Evolutionary conservation across 768 basidiomycete genomes (phyloP), one percentile per base, ranked within the genome.

Genomic region (Suillus tomentosus): DNA sequence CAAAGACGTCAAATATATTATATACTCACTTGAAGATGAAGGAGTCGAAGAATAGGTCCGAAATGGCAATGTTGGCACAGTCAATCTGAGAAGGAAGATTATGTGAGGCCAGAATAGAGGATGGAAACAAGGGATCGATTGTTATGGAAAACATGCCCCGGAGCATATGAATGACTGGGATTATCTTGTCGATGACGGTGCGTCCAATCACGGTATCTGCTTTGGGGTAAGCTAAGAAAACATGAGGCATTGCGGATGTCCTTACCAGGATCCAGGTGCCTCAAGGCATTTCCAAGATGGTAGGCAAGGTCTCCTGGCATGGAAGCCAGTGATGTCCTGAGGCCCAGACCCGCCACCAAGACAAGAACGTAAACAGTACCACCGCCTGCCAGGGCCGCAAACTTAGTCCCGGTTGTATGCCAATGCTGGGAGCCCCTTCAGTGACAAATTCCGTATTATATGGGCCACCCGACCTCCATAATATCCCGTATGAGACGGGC

Each of bases 201-300:
- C 14, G 3, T 8, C 27, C 50, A 27, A 51, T 51, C 15, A 14
- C 3, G 3, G 50, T 51, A 31, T 27, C 50, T 51, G 14, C 27
- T 27, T 17, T 27, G 14, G 1, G 15, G 50, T 31, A 31, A 51
- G 50, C 27, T 2, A n/a, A 17, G 50, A 31, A 27, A 51, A 27
- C 50, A 31, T 27, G 13, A 51, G 27, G 27, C 50, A 31, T 51
- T 51, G 50, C 27, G 9, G 27, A 31, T 7, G 27, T 14, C 14
- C 27, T 51, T 51, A 51, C 50, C 50, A 15, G 50, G 50, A 51
- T 51, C 50, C 1, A 3, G 50, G 27, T 51, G 24, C 14, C 50
- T 51, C 15, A 51, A 27, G 50, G 27, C 50, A 51, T 51, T 51
- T 15, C 27, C 50, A 27, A 51, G 50, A 51, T 51, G 50, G 50